These are phyloP conservation scores for Meyerozyma smithsonii DNA, from an alignment of 1,139 yeast genomes.

Conservation along the genomic window DNA sequence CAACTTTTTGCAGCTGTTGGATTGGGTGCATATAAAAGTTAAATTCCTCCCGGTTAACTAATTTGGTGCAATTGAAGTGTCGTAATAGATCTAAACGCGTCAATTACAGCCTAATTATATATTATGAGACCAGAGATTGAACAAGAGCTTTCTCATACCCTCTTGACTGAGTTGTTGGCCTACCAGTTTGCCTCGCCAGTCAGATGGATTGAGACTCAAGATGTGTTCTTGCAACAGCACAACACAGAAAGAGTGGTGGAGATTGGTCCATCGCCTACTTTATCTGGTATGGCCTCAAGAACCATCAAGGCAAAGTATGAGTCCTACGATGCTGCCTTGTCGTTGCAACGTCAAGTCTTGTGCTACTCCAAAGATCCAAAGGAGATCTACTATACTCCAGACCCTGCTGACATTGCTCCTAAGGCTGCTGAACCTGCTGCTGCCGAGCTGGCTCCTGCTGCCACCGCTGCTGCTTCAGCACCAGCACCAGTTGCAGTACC, in stretches of 20 bases:
- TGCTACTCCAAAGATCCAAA: slow-evolving; percentile 94
- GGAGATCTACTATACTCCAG: slow-evolving; percentile 94
- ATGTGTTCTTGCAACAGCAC: slow-evolving; percentile 88
- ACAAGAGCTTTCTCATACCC: slow-evolving; percentile 94
- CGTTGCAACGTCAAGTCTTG: slow-evolving; percentile 92
- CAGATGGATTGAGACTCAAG: slow-evolving; percentile 99
- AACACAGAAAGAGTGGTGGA: slow-evolving; percentile 97
- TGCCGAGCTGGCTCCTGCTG: slow-evolving; percentile 19
- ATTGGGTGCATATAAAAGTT: slow-evolving; percentile 2
- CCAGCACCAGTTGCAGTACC: slow-evolving; percentile 45
- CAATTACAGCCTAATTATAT: background rate
- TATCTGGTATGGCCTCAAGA: slow-evolving; percentile 97
- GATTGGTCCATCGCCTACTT: slow-evolving; percentile 97
- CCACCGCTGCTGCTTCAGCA: slow-evolving; percentile 35
- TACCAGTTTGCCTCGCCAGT: slow-evolving; percentile 99
- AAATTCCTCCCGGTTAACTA: background rate
- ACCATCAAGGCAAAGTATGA: slow-evolving; percentile 95
- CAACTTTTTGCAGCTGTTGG: slow-evolving; percentile 4
- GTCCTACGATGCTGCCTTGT: slow-evolving; percentile 94
- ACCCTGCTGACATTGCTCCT: slow-evolving; percentile 59
- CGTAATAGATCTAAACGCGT: background rate
- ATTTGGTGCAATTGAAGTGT: background rate
- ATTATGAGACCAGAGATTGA: slow-evolving; percentile 94
- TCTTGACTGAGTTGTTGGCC: slow-evolving; percentile 91
- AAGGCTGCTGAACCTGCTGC: slow-evolving; percentile 29